A percentile compares a stretch with the other conserved stretches of the same genome.
Evolutionary conservation across 768 basidiomycete species (phyloP).

Genomic region (Pleurotus djamor): DNA sequence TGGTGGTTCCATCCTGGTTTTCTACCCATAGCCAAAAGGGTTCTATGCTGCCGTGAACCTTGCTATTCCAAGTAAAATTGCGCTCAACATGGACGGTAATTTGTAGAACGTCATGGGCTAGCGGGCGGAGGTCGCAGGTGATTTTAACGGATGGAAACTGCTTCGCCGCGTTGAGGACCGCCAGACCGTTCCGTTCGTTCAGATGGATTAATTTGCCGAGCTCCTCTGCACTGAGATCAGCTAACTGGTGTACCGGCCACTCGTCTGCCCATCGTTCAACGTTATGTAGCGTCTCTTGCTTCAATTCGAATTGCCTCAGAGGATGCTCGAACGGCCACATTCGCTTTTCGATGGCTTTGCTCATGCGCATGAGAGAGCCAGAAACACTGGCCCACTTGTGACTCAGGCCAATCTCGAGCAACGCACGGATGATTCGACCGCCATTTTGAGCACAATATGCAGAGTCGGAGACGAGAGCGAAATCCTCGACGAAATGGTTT

Average conservation of each 20-base stretch:
- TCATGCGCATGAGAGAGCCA: constrained; percentile 80
- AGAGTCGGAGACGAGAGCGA: constrained; percentile 93
- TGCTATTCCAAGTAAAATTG: constrained; percentile 78
- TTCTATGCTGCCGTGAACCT: constrained; percentile 72
- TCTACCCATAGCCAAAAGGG: constrained; percentile 98
- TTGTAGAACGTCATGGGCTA: constrained; percentile 81
- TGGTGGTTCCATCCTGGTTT: constrained; percentile 75
- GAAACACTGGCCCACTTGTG: constrained; percentile 87
- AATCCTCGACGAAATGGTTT: constrained; percentile 79
- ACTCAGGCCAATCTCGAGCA: constrained; percentile 93
- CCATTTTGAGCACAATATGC: constrained; percentile 95
- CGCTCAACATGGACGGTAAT: constrained; percentile 63
- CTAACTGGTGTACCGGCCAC: constrained; percentile 70
- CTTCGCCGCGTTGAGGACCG: constrained; percentile 75
- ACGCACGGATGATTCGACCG: constrained; percentile 89
- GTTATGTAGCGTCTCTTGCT: constrained; percentile 73
- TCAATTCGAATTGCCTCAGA: constrained; percentile 77
- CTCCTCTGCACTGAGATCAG: constrained; percentile 58
- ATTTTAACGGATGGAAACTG: constrained; percentile 80
- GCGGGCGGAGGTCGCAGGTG: constrained; percentile 70
- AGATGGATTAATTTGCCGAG: constrained; percentile 81
- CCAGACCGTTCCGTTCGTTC: constrained; percentile 82
- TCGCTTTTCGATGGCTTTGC: constrained; percentile 90
- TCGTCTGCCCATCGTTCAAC: constrained; percentile 83
- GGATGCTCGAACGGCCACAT: constrained; percentile 97